These are phyloP conservation scores for Didymellaceae sp. DNA, from an alignment of 2,329 filamentous ascomycete genomes.

Conservation along the genomic window DNA sequence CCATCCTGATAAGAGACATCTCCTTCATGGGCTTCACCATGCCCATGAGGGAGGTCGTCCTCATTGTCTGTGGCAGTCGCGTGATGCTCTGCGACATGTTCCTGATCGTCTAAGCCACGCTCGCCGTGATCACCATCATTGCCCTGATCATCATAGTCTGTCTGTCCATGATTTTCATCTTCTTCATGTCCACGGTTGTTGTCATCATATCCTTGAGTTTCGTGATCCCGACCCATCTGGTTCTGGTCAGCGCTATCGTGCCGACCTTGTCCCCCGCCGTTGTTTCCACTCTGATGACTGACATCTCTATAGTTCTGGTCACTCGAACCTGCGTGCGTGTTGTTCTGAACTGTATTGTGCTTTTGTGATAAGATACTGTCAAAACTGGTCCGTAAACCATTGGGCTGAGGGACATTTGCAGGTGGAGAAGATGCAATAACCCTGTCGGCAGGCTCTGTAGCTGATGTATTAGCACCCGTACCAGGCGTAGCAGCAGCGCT, in stretches of 20 bases:
- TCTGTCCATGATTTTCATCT: neutral
- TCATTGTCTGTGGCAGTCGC: neutral
- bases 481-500: neutral
- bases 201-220: neutral
- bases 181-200: too few relatives aligned
- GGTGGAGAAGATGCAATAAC: neutral
- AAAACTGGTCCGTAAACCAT: neutral
- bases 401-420: constrained; percentile 1
- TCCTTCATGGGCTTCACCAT: neutral
- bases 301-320: constrained; percentile 1
- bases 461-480: neutral
- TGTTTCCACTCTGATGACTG: neutral
- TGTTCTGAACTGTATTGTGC: neutral
- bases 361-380: neutral
- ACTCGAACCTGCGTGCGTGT: neutral
- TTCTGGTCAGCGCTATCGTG: neutral
- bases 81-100: neutral
- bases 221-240: neutral
- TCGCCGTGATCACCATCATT: neutral
- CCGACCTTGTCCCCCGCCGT: neutral
- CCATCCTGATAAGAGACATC: neutral
- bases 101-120: neutral
- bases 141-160: neutral
- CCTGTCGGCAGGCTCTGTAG: neutral
- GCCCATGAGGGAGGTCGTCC: neutral